Conservation (phyloP, 2,329 filamentous ascomycete species). For the Berkeleyomyces basicola region DNA sequence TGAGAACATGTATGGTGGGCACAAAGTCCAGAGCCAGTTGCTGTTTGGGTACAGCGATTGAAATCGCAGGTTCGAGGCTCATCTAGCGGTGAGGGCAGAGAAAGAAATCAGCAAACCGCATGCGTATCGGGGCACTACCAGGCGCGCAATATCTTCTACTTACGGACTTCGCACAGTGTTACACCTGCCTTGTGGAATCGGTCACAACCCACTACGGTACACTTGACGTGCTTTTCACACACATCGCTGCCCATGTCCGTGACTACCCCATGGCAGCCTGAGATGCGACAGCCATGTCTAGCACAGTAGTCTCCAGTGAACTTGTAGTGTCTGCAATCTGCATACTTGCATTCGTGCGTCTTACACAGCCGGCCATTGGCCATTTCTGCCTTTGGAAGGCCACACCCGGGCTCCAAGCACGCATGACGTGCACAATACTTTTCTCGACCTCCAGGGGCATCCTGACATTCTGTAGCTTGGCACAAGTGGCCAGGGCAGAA, state of each 20-base stretch:
- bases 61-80: slow-evolving; percentile 4
- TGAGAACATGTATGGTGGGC: slow-evolving; percentile 3
- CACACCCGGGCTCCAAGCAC: slow-evolving; percentile 9
- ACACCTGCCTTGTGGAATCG: not conserved
- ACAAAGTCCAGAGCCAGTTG: not conserved
- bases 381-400: not conserved
- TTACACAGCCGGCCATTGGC: slow-evolving; percentile 3
- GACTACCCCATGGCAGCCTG: not conserved
- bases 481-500: slow-evolving; percentile 15
- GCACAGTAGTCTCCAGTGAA: not conserved
- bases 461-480: slow-evolving; percentile 13
- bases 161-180: slow-evolving; percentile 1
- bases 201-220: not conserved
- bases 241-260: not conserved
- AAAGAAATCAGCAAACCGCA: not conserved
- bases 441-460: not conserved
- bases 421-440: slow-evolving; percentile 10
- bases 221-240: slow-evolving; percentile 7
- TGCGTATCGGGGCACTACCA: not conserved
- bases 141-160: not conserved
- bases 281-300: not conserved
- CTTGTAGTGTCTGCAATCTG: slow-evolving; percentile 4
- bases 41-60: slow-evolving; percentile 3
- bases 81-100: not conserved
- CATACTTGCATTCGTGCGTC: slow-evolving; percentile 8